These are phyloP conservation scores for Tetracladium setigerum DNA, from an alignment of 495 filamentous ascomycete species.

Conservation along the genomic window DNA sequence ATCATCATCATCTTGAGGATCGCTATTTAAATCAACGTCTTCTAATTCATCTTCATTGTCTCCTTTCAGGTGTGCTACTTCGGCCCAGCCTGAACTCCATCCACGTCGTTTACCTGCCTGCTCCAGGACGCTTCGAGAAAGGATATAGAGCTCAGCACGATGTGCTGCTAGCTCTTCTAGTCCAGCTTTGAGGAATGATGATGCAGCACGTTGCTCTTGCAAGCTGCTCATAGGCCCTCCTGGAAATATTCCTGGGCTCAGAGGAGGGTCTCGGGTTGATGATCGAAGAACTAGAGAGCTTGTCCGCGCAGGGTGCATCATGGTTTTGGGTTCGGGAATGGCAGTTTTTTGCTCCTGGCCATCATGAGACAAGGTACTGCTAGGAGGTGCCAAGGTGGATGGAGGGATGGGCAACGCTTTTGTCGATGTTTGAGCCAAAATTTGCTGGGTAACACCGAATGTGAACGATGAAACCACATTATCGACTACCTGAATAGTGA, in stretches of 20 bases:
- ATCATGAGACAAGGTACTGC: constrained; percentile 18
- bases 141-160: constrained; percentile 70
- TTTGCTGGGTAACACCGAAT: constrained; percentile 69
- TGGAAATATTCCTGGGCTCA: constrained; percentile 35
- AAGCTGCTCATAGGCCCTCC: constrained; percentile 25
- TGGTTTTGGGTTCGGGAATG: constrained; percentile 54
- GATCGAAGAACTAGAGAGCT: constrained; percentile 37
- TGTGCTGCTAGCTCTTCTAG: constrained; percentile 76
- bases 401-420: constrained; percentile 58
- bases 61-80: constrained; percentile 50
- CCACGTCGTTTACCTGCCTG: constrained; percentile 61
- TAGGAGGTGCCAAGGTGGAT: constrained; percentile 38
- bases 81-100: constrained; percentile 73
- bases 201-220: constrained; percentile 17
- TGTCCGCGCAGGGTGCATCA: constrained; percentile 51
- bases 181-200: constrained; percentile 51
- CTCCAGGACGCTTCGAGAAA: constrained; percentile 73
- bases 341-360: constrained; percentile 41
- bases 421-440: constrained; percentile 69
- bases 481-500: constrained; percentile 52
- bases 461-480: constrained; percentile 81
- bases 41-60: constrained; percentile 42
- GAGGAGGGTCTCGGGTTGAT: constrained; percentile 21
- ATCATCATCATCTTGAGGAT: constrained; percentile 12
- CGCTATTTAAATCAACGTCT: constrained; percentile 42